A percentile compares a stretch with the other conserved stretches of the same genome.
Evolutionary conservation across 2,329 filamentous ascomycete genomes (phyloP).

Genomic region (Aspergillus sp.): DNA sequence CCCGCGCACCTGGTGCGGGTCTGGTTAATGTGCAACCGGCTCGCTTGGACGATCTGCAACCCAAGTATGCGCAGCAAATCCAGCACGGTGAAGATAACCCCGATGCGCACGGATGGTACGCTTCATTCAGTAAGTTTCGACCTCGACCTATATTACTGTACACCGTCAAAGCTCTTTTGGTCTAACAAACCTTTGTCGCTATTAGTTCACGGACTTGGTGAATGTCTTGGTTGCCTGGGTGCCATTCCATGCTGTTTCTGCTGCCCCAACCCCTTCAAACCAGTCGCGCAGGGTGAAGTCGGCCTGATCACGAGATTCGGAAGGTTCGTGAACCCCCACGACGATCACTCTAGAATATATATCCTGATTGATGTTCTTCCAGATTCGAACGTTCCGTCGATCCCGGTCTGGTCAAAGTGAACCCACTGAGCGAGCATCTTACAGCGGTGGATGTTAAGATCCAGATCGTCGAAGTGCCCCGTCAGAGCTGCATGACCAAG

Average conservation of each 20-base stretch:
- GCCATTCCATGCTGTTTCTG: slow-evolving; percentile 88
- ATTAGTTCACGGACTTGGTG: slow-evolving; percentile 71
- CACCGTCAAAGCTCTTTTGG: background rate
- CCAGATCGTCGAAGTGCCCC: slow-evolving; percentile 92
- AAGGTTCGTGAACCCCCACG: slow-evolving; percentile 37
- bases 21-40: slow-evolving; percentile 77
- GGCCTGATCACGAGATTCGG: slow-evolving; percentile 96
- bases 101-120: slow-evolving; percentile 83
- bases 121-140: slow-evolving; percentile 69
- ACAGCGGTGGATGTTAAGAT: slow-evolving; percentile 98
- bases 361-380: background rate
- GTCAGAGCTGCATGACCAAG: slow-evolving; percentile 99
- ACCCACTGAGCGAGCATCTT: slow-evolving; percentile 86
- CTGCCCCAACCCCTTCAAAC: slow-evolving; percentile 96
- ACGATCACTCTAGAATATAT: background rate
- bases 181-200: slow-evolving; percentile 17
- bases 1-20: slow-evolving; percentile 41
- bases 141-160: background rate
- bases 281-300: slow-evolving; percentile 88
- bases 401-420: slow-evolving; percentile 95
- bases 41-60: slow-evolving; percentile 78
- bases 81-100: slow-evolving; percentile 64
- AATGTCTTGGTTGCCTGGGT: slow-evolving; percentile 73
- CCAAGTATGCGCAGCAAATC: slow-evolving; percentile 71
- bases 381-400: slow-evolving; percentile 91